Evolutionary conservation across 2,329 filamentous ascomycete genomes (phyloP), one percentile per base, ranked within the genome.

Genomic region (Ophiocordyceps camponoti-leonardi): DNA sequence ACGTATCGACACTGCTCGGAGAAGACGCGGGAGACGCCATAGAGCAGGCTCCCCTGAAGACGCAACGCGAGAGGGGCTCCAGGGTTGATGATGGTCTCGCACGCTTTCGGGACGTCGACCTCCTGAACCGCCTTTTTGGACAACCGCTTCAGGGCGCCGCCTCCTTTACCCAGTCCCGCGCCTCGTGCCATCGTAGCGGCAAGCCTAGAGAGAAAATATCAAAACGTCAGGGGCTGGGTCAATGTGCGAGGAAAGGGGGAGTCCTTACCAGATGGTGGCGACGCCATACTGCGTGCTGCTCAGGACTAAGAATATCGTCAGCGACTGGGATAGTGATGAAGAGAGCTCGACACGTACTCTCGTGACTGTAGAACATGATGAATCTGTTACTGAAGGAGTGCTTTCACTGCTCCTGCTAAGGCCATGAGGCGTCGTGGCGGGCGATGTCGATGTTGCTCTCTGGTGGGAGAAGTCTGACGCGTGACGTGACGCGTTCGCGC

Each of bases 301-400:
- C 46, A 98, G 76, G 48, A 98, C 77, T 81, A 47, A 12, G 19
- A n/a, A 16, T 41, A 20, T 11, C 19, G 53, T 67, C 41, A 64
- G 57, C 13, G 35, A 11, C 16, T 11, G 22, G 19, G 4, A 0
- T 28, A 26, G 30, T 2, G 18, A 39, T 13, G 14, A 18, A 4
- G 6, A 13, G 4, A 6, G 13, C 2, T 13, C 10, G 2, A 26
- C 6, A 33, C 80, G 58, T 68, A 92, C 90, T 86, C 65, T 95
- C 88, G 66, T 94, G 86, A 55, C 85, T 93, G 67, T 94, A 96
- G 61, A 95, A 95, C 88, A 95, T 95, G 26, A 28, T 28, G 26
- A 28, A 6, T 23, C 6, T 33, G 35, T 4, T 20, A 4, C 35
- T 19, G 20, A 39, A n/a, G 35, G 11, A 18, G 18, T 39, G n/a